Conservation (phyloP, 2,329 filamentous ascomycete species). For the Fusarium siculi region DNA sequence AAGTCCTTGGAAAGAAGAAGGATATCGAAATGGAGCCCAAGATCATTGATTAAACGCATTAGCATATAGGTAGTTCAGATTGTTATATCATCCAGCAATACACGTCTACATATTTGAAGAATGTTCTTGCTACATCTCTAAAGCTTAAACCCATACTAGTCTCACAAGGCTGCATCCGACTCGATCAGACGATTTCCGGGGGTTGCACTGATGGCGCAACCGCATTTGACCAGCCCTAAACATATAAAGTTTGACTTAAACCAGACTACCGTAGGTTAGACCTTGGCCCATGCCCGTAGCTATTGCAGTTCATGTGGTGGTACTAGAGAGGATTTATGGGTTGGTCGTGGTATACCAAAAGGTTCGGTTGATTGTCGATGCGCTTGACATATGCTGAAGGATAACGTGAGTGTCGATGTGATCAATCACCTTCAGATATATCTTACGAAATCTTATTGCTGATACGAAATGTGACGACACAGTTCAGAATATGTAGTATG, state of each 20-base stretch:
- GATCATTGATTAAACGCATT: not conserved
- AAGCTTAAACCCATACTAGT: not conserved
- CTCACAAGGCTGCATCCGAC: not conserved
- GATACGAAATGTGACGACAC: rapidly evolving
- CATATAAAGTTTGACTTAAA: not conserved
- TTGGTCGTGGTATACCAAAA: too few relatives aligned
- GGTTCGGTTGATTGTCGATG: too few relatives aligned
- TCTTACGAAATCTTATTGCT: not conserved
- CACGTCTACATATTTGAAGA: not conserved
- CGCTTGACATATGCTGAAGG: not conserved
- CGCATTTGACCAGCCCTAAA: not conserved
- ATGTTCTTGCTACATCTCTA: not conserved
- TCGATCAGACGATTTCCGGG: not conserved
- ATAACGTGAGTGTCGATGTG: not conserved
- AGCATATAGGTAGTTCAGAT: not conserved
- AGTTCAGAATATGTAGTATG: not conserved
- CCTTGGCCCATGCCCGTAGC: not conserved
- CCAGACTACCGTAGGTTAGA: too few relatives aligned
- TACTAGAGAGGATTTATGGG: not conserved
- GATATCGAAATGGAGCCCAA: slow-evolving; percentile 2
- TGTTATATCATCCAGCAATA: not conserved
- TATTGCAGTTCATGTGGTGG: not conserved
- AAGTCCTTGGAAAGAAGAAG: slow-evolving; percentile 5
- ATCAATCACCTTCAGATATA: not conserved
- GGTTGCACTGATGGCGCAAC: not conserved